Evolutionary conservation across 2,329 filamentous ascomycete species (phyloP), one percentile per base, ranked within the genome.

Genomic region (Amesomyces nigricolor): DNA sequence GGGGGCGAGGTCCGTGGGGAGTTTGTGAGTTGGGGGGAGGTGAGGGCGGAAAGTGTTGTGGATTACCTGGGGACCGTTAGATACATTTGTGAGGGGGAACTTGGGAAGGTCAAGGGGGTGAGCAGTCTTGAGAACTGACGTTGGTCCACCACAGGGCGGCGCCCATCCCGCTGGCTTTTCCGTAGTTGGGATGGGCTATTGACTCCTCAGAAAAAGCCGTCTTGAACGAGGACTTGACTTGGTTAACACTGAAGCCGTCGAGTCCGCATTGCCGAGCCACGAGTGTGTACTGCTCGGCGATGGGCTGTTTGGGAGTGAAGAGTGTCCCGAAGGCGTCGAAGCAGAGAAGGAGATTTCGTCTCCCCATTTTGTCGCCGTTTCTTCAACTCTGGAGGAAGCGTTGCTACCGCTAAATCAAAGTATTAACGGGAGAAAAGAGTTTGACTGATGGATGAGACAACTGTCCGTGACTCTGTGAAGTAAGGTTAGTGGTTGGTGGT

Each of bases 281-380:
- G 17, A 73, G 67, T 38, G 69, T 73, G 65, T 87, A 87, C 61
- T 83, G 79, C 51, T 71, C 65, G 5, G 73, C 70, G 7, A 86
- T 75, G 1, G 79, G 70, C 9, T 64, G 62, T 47, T 71, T 75
- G 0, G 82, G 81, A 10, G 67, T 70, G 67, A 83, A 85, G 2
- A 87, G 70, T 0, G 83, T 87, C n/a, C 79, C 81, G 61, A 85
- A 86, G 4, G 82, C 83, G 65, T 87, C 83, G 51, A 86, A 80
- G 57, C 80, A 82, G 1, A 86, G 66, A 0, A 86, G 68, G 2
- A 86, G 72, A 57, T 81, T 79, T 13, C 56, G 32, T 5, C 45
- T 45, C 8, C 29, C 47, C 57, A 56, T 56, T 2, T 9, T 14
- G 4, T 35, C 7, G 6, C 9, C 3, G 32, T 35, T 13, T 1